A percentile compares a stretch with the other conserved stretches of the same genome.
These are phyloP conservation scores for Diaporthe amygdali DNA, from an alignment of 2,329 filamentous ascomycete species.

Conservation along the genomic window DNA sequence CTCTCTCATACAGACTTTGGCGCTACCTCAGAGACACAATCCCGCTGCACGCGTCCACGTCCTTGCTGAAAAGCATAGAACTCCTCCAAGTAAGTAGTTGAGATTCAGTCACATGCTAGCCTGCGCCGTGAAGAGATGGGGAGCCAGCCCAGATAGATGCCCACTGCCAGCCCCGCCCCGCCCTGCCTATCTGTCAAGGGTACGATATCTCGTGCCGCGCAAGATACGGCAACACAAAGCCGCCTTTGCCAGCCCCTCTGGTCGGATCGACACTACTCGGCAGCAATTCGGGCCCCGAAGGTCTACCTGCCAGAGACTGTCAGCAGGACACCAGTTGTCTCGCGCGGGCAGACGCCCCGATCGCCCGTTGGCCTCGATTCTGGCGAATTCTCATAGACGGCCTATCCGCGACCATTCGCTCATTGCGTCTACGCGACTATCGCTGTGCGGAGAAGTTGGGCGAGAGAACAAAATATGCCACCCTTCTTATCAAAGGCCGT, in stretches of 20 bases:
- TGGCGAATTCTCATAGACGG: not conserved
- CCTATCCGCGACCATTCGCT: not conserved
- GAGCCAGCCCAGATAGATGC: slow-evolving; percentile 7
- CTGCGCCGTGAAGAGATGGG: slow-evolving; percentile 10
- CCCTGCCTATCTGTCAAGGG: slow-evolving; percentile 2
- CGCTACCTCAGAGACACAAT: not conserved
- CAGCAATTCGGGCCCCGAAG: not conserved
- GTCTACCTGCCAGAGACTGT: not conserved
- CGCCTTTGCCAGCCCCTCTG: not conserved
- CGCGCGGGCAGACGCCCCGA: not conserved
- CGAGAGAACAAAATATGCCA: not conserved
- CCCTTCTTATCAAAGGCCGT: not conserved
- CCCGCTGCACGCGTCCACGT: not conserved
- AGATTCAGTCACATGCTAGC: not conserved
- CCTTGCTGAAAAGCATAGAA: not conserved
- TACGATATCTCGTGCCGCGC: not conserved
- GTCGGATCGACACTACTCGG: not conserved
- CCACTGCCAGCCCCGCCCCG: not conserved
- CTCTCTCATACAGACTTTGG: not conserved
- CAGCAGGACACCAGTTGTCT: not conserved
- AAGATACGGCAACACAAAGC: not conserved
- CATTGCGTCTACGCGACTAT: not conserved
- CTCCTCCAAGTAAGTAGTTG: slow-evolving; percentile 18
- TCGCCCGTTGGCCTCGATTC: not conserved
- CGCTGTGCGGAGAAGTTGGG: not conserved